Evolutionary conservation across 805 yeast genomes (phyloP).

Genomic region (Saccharomycopsis capsularis): DNA sequence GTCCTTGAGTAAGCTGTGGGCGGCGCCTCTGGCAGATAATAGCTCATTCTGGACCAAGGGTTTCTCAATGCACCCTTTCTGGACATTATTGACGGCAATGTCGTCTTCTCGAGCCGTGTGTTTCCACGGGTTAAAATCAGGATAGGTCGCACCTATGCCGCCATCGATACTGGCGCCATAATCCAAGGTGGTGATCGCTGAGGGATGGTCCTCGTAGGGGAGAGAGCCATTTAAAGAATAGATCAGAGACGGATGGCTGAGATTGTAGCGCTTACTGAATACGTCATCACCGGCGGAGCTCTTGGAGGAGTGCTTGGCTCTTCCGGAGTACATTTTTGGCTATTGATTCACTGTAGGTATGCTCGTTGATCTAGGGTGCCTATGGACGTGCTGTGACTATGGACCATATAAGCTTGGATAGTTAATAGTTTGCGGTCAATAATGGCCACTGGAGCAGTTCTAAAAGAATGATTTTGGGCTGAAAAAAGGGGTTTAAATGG

Average conservation of each 20-base stretch:
- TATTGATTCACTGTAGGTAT: too few relatives aligned
- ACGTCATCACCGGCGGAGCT: constrained; percentile 23
- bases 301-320: neutral
- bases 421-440: too few relatives aligned
- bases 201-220: constrained; percentile 22
- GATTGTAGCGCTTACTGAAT: constrained; percentile 28
- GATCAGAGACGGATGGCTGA: constrained; percentile 30
- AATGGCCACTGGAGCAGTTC: too few relatives aligned
- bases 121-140: constrained; percentile 70
- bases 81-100: constrained; percentile 48
- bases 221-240: constrained; percentile 26
- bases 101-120: constrained; percentile 50
- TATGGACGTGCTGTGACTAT: too few relatives aligned
- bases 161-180: neutral
- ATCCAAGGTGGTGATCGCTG: constrained; percentile 13
- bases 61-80: constrained; percentile 63
- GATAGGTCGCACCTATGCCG: constrained; percentile 34
- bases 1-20: constrained; percentile 32
- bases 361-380: too few relatives aligned
- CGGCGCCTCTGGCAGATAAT: constrained; percentile 57
- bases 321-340: neutral
- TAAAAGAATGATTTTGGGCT: too few relatives aligned
- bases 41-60: constrained; percentile 61
- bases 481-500: too few relatives aligned
- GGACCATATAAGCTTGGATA: too few relatives aligned